Evolutionary conservation across 768 basidiomycete species (phyloP), one percentile per base, ranked within the genome.

Genomic region (Agaricus subrufescens): DNA sequence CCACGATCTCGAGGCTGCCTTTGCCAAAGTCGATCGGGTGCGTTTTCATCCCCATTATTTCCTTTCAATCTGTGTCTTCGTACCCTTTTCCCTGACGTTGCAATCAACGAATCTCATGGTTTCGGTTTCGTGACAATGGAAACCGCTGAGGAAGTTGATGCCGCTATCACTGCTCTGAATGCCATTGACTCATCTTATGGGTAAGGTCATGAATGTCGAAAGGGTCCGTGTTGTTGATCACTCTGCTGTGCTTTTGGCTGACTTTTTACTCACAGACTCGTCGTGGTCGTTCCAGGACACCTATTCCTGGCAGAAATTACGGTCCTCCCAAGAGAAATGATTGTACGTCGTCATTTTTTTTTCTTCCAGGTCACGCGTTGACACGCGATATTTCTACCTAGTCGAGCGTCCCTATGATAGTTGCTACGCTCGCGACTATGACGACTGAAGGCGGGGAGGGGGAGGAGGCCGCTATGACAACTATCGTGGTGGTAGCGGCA

Each of bases 221-320:
- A 94, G 88, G 79, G 92, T 90, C 49, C 34, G 66, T 66, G 27
- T 3, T 49, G 23, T 37, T 47, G 6, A 27, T 19, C 48, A 40
- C 8, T 49, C 39, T 15, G 19, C 11, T 14, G 27, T 58, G 46
- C 52, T 38, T 6, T 52, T 50, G 23, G 50, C 62, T 26, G 8
- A 8, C 10, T 2, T n/a, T 8, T 31, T 57, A 26, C 42, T 54
- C 26, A 23, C 55, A 92, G 91, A 93, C 93, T 61, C 89, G 92
- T 50, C 87, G 92, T 61, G 93, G 89, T 54, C 87, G 93, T 59
- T 93, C 92, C 14, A 80, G 93, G 61, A 91, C 93, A 11, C 90
- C 96, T 2, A 99, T 96, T 5, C 96, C 96, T 3, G 96, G 96
- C 27, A 76, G 89, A 52, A 98, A 99, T 80, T 92, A 91, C 60